Conservation (phyloP, 257 asterid species). For the Solanum medicagineum region DNA sequence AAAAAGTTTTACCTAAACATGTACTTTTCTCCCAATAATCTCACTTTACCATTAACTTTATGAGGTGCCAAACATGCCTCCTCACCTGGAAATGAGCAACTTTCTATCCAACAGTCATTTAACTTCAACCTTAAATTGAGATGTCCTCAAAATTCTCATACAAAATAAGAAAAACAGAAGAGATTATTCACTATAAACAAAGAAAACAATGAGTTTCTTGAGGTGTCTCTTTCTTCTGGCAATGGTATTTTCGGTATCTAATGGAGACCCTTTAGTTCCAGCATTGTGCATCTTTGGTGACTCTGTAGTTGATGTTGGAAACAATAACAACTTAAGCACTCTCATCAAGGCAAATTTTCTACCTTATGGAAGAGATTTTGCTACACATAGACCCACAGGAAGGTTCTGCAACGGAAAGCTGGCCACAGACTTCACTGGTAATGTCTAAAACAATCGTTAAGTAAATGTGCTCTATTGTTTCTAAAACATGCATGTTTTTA, state of each 20-base stretch:
- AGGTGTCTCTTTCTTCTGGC: constrained; percentile 10
- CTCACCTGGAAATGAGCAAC: constrained; percentile 1
- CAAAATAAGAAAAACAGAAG: background rate
- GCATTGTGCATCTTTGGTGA: constrained; percentile 76
- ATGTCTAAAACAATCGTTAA: background rate
- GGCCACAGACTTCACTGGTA: constrained; percentile 82
- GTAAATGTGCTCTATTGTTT: background rate
- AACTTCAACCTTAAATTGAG: background rate
- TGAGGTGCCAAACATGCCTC: constrained; percentile 13
- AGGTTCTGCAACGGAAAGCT: constrained; percentile 90
- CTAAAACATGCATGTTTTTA: background rate
- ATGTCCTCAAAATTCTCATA: constrained; percentile 20
- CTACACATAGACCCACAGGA: constrained; percentile 61
- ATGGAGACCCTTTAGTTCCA: constrained; percentile 62
- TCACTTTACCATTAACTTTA: background rate
- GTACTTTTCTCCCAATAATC: background rate
- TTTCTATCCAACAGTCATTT: constrained; percentile 4
- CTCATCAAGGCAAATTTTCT: constrained; percentile 73
- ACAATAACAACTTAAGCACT: constrained; percentile 56
- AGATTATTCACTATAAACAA: background rate
- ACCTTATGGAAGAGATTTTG: constrained; percentile 83
- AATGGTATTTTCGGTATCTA: constrained; percentile 4
- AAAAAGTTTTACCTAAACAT: constrained; percentile 8
- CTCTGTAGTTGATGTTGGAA: constrained; percentile 72
- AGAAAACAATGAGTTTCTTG: constrained; percentile 19